Conservation (phyloP, 345 rosid species). For the Arabis hirsuta region DNA sequence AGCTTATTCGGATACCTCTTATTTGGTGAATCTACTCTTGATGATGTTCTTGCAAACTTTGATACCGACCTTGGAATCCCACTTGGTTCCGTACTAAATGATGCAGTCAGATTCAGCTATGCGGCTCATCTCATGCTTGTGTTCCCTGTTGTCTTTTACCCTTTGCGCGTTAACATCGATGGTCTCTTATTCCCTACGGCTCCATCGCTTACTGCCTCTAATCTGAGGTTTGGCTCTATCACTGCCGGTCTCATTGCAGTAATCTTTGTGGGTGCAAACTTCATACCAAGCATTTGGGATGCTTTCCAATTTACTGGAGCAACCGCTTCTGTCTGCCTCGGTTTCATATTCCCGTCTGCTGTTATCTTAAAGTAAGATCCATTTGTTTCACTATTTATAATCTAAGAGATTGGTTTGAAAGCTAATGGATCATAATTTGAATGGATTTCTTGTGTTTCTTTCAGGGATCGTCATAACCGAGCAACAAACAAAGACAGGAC, state of each 20-base stretch:
- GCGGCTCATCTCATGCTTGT: constrained; percentile 93
- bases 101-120: constrained; percentile 87
- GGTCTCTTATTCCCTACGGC: constrained; percentile 84
- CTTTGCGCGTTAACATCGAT: constrained; percentile 79
- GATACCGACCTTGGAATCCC: constrained; percentile 83
- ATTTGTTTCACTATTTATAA: not conserved
- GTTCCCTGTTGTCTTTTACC: constrained; percentile 83
- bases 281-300: constrained; percentile 97
- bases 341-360: constrained; percentile 92
- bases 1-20: constrained; percentile 92
- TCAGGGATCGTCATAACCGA: constrained; percentile 74
- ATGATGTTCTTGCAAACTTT: constrained; percentile 93
- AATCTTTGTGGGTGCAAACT: constrained; percentile 82
- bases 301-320: constrained; percentile 98
- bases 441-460: constrained; percentile 18
- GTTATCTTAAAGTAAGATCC: constrained; percentile 71
- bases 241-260: constrained; percentile 63
- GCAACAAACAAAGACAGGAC: constrained; percentile 78
- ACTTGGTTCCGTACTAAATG: constrained; percentile 64
- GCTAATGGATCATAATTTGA: not conserved
- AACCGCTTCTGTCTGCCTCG: constrained; percentile 88
- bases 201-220: constrained; percentile 56
- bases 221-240: constrained; percentile 67
- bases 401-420: constrained; percentile 1
- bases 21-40: constrained; percentile 77